These are phyloP conservation scores for Cryptosporidium tyzzeri DNA, from an alignment of 169 alveolate genomes.

Conservation along the genomic window DNA sequence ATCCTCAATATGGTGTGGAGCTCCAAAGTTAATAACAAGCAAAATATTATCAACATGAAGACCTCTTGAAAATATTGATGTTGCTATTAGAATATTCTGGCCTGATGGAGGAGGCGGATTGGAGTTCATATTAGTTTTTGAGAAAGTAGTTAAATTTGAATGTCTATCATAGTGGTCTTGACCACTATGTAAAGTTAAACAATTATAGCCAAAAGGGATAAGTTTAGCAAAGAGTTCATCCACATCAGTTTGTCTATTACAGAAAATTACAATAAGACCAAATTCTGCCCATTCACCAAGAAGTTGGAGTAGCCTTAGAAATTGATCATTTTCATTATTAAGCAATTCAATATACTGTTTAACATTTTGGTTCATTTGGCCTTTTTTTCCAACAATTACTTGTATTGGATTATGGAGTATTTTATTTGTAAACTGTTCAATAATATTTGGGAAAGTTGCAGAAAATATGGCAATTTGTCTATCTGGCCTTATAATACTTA, in stretches of 20 bases:
- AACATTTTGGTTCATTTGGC: slow-evolving; percentile 91
- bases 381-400: slow-evolving; percentile 93
- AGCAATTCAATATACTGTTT: slow-evolving; percentile 94
- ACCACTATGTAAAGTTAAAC: slow-evolving; percentile 96
- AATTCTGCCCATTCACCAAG: slow-evolving; percentile 96
- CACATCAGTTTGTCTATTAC: slow-evolving; percentile 95
- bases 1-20: slow-evolving; percentile 99
- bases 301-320: slow-evolving; percentile 91
- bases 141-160: slow-evolving; percentile 75
- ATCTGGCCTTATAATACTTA: slow-evolving; percentile 92
- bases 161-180: slow-evolving; percentile 98
- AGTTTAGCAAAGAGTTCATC: slow-evolving; percentile 90
- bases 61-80: slow-evolving; percentile 99
- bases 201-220: slow-evolving; percentile 89
- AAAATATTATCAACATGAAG: slow-evolving; percentile 95
- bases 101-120: slow-evolving; percentile 77
- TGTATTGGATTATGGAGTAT: slow-evolving; percentile 96
- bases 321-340: slow-evolving; percentile 88
- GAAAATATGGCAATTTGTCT: slow-evolving; percentile 97
- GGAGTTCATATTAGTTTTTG: slow-evolving; percentile 25
- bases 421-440: slow-evolving; percentile 95
- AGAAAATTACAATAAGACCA: slow-evolving; percentile 96
- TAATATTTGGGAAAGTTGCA: slow-evolving; percentile 98
- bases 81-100: slow-evolving; percentile 93
- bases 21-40: slow-evolving; percentile 95